Evolutionary conservation across 495 filamentous ascomycete genomes (phyloP).

Genomic region (Podospora pseudoanserina): DNA sequence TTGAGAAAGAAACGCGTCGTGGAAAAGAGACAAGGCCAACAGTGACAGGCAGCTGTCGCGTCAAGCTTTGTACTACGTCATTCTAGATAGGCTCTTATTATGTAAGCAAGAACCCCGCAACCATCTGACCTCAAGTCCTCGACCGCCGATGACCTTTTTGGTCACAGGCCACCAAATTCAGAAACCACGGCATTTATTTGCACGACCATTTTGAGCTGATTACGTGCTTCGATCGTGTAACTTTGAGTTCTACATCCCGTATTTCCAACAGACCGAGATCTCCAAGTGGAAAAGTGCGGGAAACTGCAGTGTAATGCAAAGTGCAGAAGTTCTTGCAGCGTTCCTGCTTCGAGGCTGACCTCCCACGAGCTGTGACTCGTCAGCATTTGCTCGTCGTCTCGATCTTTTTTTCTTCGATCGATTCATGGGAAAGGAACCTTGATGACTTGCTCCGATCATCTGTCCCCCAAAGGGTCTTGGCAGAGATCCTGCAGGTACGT

Average conservation of each 20-base stretch:
- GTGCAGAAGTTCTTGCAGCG: constrained; percentile 7
- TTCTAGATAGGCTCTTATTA: background rate
- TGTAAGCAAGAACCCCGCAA: background rate
- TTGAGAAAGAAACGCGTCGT: background rate
- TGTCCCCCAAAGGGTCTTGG: constrained; percentile 11
- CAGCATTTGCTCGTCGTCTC: constrained; percentile 4
- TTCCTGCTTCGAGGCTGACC: constrained; percentile 3
- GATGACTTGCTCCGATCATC: constrained; percentile 15
- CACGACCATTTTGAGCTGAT: background rate
- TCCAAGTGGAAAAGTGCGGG: constrained; percentile 9
- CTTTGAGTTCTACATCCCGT: background rate
- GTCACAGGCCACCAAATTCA: background rate
- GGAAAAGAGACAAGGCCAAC: background rate
- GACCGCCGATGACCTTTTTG: background rate
- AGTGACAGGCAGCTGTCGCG: background rate
- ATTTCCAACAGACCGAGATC: background rate
- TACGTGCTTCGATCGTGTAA: background rate
- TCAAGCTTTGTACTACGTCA: background rate
- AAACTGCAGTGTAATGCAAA: background rate
- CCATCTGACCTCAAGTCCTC: background rate
- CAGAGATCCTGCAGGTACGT: constrained; percentile 22
- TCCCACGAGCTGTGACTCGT: constrained; percentile 14
- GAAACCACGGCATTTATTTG: background rate
- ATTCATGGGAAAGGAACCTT: constrained; percentile 1
- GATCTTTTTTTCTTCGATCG: constrained; percentile 8